phyloP scores from a whole-genome alignment of 1,139 yeast species.

The Tardiomyces depauwii region DNA sequence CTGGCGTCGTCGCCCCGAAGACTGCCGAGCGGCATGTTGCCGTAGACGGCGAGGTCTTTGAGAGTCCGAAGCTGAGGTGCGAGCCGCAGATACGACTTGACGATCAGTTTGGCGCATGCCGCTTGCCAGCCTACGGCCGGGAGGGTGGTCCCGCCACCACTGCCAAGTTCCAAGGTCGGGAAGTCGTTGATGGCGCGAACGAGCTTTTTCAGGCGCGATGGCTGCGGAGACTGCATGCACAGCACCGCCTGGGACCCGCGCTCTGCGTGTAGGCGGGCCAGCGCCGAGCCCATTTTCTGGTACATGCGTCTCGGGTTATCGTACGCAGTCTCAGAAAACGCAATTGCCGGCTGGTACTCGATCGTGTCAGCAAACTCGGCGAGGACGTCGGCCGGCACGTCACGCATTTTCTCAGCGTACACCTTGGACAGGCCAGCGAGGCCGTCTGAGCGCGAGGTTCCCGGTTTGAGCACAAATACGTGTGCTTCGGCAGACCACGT shows the following conservation, averaged over 20 bases:
- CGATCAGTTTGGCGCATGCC: slow-evolving; percentile 51
- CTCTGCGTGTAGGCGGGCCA: slow-evolving; percentile 54
- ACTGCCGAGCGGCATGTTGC: slow-evolving; percentile 81
- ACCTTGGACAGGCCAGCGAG: slow-evolving; percentile 44
- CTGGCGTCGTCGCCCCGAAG: slow-evolving; percentile 66
- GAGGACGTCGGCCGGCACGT: slow-evolving; percentile 30
- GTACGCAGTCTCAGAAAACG: slow-evolving; percentile 10
- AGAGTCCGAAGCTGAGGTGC: slow-evolving; percentile 68
- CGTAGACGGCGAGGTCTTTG: slow-evolving; percentile 53
- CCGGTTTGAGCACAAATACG: slow-evolving; percentile 17
- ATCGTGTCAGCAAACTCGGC: neutral
- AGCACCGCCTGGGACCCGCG: slow-evolving; percentile 57
- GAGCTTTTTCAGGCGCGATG: slow-evolving; percentile 24
- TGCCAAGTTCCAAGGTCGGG: slow-evolving; percentile 46
- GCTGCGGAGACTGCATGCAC: slow-evolving; percentile 63
- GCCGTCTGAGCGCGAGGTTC: slow-evolving; percentile 45
- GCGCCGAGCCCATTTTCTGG: slow-evolving; percentile 26
- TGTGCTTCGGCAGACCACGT: slow-evolving; percentile 49
- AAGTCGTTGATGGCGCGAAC: slow-evolving; percentile 33
- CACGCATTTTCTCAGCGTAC: slow-evolving; percentile 41
- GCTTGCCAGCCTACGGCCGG: slow-evolving; percentile 88
- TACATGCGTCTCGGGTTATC: slow-evolving; percentile 14
- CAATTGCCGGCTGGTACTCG: slow-evolving; percentile 14
- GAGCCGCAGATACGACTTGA: slow-evolving; percentile 61
- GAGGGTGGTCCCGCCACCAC: slow-evolving; percentile 39